Base-by-base conservation (phyloP, 2,329 filamentous ascomycete species). In the Diaporthe nobilis region DNA sequence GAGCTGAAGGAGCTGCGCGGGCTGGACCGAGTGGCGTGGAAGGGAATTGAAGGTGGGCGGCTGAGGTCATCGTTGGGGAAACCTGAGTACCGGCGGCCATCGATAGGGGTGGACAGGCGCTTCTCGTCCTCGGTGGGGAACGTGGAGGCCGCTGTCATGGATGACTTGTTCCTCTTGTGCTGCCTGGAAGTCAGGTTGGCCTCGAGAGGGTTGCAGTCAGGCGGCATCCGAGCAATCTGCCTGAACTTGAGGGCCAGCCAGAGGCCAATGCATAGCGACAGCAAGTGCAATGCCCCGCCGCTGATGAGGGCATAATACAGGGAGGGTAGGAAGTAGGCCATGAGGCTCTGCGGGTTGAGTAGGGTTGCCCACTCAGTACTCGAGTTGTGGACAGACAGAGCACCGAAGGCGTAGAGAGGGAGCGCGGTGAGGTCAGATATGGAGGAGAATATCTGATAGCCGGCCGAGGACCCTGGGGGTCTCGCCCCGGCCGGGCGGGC, bases 131-230 rank as follows among this genome's bases (percentile, higher is more conserved):
- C 86, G 22, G 80, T 80, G 72, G 83, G 79, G 58, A 79, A 79
- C 13, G 85, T 88, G 78, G 84, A 85, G 9, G 82, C 81, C 2
- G 87, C 90, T 5, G 86, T 85, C 39, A 90, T 80, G 1, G 89
- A 91, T 1, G 89, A 90, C 83, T 90, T 91, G 83, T 94, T 96
- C 81, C 94, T 91, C 87, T 95, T 96, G 85, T 97, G 95, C 75
- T 85, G 86, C 34, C 93, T 91, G 15, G 94, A 92, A 1, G 95
- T 98, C 75, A 98, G 86, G 80, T 96, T 93, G 78, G 94, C 92
- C 82, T 98, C 96, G 20, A 98, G 88, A 2, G 96, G 96, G 82
- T 98, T 98, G 94, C 98, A 95, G 81, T 98, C 96, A 0, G 96
- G 96, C 8, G 96, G 96, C 82, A 98, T 89, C 28, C 89, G 87